Base-by-base conservation (phyloP, 805 yeast species). In the Ascoidea rubescens region DNA sequence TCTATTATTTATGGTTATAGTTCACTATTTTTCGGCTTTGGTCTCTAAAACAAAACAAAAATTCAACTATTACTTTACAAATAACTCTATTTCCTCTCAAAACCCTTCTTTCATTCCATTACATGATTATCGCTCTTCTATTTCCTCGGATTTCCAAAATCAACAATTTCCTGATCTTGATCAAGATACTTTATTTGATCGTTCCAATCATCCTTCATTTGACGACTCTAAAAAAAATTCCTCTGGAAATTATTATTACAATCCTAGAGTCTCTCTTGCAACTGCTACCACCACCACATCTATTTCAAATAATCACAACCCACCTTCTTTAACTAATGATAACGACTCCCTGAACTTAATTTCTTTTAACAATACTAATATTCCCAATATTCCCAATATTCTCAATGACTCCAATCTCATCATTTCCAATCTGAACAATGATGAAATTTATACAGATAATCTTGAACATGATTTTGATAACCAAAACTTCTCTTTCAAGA, bases 11-110 rank as follows among this genome's bases (percentile, higher is more conserved):
- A 64, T 79, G 8, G 65, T 80, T 1, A 53, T 74, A 1, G 65
- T 70, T 2, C 96, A 87, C 57, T 77, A 75, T 61, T 55, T 70
- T 10, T 62, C 78, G 16, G 82, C 88, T 0, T 57, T 81, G 5
- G 60, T 84, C 42, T 66, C 71, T 17, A 68, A 65, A 54, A 71
- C 75, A 75, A 66, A 74, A 16, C 58, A 17, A 12, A 48, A 33
- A 30, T 31, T n/a, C 8, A 48, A 48, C 7, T 14, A 16, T 14
- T 31, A 5, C 14, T 31, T 17, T n/a, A n/a, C 12, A 16, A 17
- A 21, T 2, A 31, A 12, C 21, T n/a, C 17, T 8, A 5, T 17
- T 48, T 31, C 4, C 47, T 51, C 6, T 49, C 44, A 33, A 46
- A 47, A 45, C 14, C 17, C 8, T n/a, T 44, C 5, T 30, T 63